phyloP scores from a whole-genome alignment of 176 grass and related monocot genomes.

The Pharus latifolius region DNA sequence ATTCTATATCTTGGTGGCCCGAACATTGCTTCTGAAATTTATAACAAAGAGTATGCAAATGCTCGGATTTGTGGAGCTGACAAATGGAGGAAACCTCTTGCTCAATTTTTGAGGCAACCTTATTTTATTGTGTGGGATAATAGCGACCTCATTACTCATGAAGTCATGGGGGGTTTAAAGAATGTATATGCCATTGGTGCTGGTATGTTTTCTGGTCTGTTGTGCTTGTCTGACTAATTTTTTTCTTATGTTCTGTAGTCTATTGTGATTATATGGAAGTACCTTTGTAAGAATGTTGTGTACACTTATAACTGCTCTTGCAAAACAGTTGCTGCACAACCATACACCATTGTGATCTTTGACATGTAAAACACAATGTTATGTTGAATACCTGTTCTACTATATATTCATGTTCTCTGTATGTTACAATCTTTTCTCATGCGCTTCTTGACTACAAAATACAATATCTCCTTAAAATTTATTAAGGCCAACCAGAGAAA shows the following conservation, averaged over 20 bases:
- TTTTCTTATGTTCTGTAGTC: not conserved
- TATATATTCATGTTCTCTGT: not conserved
- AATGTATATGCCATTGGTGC: constrained; percentile 97
- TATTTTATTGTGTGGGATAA: constrained; percentile 99
- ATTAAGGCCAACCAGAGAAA: no score
- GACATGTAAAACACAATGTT: not conserved
- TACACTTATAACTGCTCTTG: no score
- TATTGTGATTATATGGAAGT: no score
- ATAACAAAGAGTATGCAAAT: constrained; percentile 98
- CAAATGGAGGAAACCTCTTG: constrained; percentile 94
- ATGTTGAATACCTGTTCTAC: not conserved
- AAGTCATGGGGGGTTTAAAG: constrained; percentile 99
- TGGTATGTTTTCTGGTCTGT: constrained; percentile 60
- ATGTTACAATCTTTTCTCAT: not conserved
- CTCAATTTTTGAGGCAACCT: constrained; percentile 94
- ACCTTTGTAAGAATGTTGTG: no score
- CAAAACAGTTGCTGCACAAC: no score
- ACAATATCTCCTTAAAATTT: not conserved
- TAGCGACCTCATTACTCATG: constrained; percentile 83
- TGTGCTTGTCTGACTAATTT: not conserved
- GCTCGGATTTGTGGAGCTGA: constrained; percentile 89
- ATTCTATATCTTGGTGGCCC: constrained; percentile 98
- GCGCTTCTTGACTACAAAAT: not conserved
- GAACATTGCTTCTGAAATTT: constrained; percentile 96
- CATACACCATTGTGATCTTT: not conserved